phyloP scores from a whole-genome alignment of 768 basidiomycete genomes.

The Lactifluus subvellereus region DNA sequence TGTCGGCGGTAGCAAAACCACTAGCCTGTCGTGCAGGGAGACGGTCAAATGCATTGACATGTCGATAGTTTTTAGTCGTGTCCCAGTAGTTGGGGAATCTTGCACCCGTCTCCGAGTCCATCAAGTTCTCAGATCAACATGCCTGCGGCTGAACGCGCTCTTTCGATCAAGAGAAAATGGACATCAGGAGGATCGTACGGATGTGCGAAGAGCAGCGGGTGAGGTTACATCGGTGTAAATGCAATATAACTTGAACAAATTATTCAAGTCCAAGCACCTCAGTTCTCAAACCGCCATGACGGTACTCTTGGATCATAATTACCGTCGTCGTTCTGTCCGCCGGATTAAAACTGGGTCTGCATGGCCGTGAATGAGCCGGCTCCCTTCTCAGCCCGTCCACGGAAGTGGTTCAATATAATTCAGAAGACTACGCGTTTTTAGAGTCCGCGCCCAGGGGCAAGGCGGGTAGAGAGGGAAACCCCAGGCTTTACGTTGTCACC shows the following conservation, averaged over 20 bases:
- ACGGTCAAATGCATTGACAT: neutral
- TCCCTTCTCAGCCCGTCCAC: neutral
- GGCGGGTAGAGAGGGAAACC: neutral
- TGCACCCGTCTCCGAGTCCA: neutral
- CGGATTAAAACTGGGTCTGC: neutral
- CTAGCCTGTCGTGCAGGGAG: neutral
- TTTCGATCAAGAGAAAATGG: neutral
- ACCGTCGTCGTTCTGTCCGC: neutral
- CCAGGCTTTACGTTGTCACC: neutral
- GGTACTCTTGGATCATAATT: neutral
- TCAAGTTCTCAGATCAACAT: constrained; percentile 3
- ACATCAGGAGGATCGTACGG: neutral
- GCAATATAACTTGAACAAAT: neutral
- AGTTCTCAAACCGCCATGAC: neutral
- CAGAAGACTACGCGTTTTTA: neutral
- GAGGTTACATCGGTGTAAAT: neutral
- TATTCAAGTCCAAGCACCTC: neutral
- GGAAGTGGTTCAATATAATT: neutral
- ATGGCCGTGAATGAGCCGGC: neutral
- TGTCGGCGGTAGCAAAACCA: constrained; percentile 2
- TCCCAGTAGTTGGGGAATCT: neutral
- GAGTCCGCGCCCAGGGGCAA: neutral
- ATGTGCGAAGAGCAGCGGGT: neutral
- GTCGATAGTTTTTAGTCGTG: too few relatives aligned
- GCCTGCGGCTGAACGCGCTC: constrained; percentile 9